Evolutionary conservation across 2,329 filamentous ascomycete species (phyloP).

Genomic region (Claviceps purpurea): DNA sequence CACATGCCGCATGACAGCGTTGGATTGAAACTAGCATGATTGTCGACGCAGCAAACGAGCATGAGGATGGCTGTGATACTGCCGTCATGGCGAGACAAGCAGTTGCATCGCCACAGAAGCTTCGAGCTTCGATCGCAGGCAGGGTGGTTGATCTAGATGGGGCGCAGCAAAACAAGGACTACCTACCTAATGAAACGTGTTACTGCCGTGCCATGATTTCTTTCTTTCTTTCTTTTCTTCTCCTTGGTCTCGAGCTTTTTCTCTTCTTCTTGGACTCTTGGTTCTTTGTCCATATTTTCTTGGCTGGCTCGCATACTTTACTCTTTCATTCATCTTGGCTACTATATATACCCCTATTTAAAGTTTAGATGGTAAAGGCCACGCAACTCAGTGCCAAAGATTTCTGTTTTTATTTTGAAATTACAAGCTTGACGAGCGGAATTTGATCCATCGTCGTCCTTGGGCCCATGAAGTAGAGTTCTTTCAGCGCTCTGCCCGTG

Average conservation of each 20-base stretch:
- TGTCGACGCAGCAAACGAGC: conserved; percentile 1
- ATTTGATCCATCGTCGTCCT: background rate
- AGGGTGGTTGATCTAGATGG: background rate
- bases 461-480: background rate
- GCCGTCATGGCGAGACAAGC: background rate
- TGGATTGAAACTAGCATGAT: conserved; percentile 5
- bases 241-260: background rate
- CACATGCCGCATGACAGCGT: conserved; percentile 3
- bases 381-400: background rate
- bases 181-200: background rate
- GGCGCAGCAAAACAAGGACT: too few relatives aligned
- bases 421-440: background rate
- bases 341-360: conserved; percentile 9
- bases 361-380: background rate
- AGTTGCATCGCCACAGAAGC: background rate
- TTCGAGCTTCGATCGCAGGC: background rate
- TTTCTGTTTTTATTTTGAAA: background rate
- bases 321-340: background rate
- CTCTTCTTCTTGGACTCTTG: background rate
- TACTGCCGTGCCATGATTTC: background rate
- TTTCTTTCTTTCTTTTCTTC: background rate
- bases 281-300: background rate
- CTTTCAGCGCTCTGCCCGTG: background rate
- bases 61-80: background rate
- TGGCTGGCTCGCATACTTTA: too few relatives aligned